A percentile compares a stretch with the other conserved stretches of the same genome.
Conservation (phyloP, 352 stramenopile genomes). For the Phytophthora megakarya region DNA sequence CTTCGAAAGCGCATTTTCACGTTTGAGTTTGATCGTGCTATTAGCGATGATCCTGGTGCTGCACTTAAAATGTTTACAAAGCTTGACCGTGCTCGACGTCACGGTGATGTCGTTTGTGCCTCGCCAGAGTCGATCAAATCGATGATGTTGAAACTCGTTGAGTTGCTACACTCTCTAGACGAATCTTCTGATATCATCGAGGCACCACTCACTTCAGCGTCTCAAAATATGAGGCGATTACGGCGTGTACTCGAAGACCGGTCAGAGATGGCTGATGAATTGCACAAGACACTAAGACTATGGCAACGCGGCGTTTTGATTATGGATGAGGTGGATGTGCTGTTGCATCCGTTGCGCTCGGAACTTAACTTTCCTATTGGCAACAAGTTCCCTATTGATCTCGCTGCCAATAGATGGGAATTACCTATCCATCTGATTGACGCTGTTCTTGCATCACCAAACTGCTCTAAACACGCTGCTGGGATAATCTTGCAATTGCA, state of each 20-base stretch:
- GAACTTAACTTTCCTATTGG: constrained; percentile 93
- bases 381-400: constrained; percentile 91
- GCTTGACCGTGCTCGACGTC: constrained; percentile 89
- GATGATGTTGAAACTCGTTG: constrained; percentile 99
- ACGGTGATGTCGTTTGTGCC: constrained; percentile 97
- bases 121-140: constrained; percentile 99
- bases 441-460: constrained; percentile 80
- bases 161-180: constrained; percentile 91
- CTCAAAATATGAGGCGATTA: constrained; percentile 76
- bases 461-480: constrained; percentile 11
- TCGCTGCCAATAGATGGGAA: constrained; percentile 91
- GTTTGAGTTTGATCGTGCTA: constrained; percentile 97
- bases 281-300: constrained; percentile 87
- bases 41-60: constrained; percentile 74
- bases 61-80: constrained; percentile 78
- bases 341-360: constrained; percentile 89
- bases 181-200: constrained; percentile 79
- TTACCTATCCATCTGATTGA: constrained; percentile 95
- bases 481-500: constrained; percentile 75
- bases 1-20: constrained; percentile 99
- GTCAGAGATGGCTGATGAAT: constrained; percentile 90
- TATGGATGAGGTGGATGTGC: constrained; percentile 94
- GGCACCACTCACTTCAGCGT: constrained; percentile 56
- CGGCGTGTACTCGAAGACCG: constrained; percentile 73
- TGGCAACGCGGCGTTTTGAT: constrained; percentile 94